Percentiles rank a stretch among this genome's conserved stretches.
Conservation (phyloP, 148 eudicot genomes). For the Diospyros kaki region DNA sequence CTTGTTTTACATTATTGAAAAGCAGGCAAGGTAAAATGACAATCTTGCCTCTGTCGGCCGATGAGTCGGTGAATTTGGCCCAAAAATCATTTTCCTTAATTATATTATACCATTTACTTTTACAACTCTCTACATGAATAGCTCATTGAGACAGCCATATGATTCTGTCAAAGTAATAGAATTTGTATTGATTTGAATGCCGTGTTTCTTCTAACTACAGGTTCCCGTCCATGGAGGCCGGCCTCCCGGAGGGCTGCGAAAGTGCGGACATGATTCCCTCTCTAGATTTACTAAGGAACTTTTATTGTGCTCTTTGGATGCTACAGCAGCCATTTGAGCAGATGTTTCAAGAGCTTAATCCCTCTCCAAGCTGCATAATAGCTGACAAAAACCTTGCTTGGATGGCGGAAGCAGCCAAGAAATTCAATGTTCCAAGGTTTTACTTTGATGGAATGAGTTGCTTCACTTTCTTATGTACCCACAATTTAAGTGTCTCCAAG, state of each 20-base stretch:
- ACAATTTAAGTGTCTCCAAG: constrained; percentile 2
- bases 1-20: too few species aligned
- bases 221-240: constrained; percentile 25
- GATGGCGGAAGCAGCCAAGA: not conserved
- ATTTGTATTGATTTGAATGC: too few species aligned
- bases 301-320: constrained; percentile 20
- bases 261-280: constrained; percentile 32
- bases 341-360: not conserved
- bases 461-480: not conserved
- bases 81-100: too few species aligned
- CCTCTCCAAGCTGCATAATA: not conserved
- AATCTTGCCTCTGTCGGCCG: too few species aligned
- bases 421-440: not conserved
- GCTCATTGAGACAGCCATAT: too few species aligned
- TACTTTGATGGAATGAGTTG: not conserved
- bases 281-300: not conserved
- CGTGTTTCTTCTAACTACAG: not conserved
- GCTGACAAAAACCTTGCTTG: not conserved
- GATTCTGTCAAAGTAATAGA: too few species aligned
- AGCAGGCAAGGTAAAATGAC: too few species aligned
- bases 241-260: constrained; percentile 33
- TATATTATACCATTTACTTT: too few species aligned
- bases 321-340: constrained; percentile 17
- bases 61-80: too few species aligned
- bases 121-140: too few species aligned